Base-by-base conservation (phyloP, 1,284 basidiomycete species). In the Apiotrichum gracile region DNA sequence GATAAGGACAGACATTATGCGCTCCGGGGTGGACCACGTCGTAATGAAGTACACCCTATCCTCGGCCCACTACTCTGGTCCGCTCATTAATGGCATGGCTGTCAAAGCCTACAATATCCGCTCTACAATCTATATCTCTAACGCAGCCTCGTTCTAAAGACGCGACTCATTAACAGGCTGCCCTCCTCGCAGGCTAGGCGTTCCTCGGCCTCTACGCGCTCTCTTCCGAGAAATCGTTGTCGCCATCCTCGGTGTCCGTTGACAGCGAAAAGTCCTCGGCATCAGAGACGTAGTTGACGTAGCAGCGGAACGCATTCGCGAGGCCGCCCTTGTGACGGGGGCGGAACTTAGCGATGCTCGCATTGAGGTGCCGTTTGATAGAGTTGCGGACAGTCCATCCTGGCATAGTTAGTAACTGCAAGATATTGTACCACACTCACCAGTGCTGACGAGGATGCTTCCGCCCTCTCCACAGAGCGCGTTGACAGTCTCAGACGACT, bases 321-420 rank as follows among this genome's bases (percentile, higher is more conserved):
- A 55, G 49, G 7, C 54, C 54, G 25, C 54, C 49, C 26, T 35
- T 19, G 49, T 55, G 54, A 4, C 50, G 49, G 2, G 54, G 54
- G 21, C 54, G 54, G 50, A 52, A 49, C 13, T 22, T 22, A 8
- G 24, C 42, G 27, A 51, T 51, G 41, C 31, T 29, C 19, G 46
- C 54, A 9, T n/a, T 17, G 42, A 55, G 50, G 14, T 29, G 17
- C 16, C 22, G 19, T 5, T 39, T 14, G 16, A 51, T 37, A 8
- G 37, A 44, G 4, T 51, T 25, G 25, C 54, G 49, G 21, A 55
- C 33, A 21, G 44, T 40, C 54, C 54, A 55, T 9, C 54, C 34
- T 47, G 35, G 13, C 27, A 16, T 5, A n/a, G 45, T 37, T 16
- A 26, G 45, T 21, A 3, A 13, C 34, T 16, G 16, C n/a, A 10